phyloP scores from a whole-genome alignment of 345 rosid species.

The Rhizophora mangle region DNA sequence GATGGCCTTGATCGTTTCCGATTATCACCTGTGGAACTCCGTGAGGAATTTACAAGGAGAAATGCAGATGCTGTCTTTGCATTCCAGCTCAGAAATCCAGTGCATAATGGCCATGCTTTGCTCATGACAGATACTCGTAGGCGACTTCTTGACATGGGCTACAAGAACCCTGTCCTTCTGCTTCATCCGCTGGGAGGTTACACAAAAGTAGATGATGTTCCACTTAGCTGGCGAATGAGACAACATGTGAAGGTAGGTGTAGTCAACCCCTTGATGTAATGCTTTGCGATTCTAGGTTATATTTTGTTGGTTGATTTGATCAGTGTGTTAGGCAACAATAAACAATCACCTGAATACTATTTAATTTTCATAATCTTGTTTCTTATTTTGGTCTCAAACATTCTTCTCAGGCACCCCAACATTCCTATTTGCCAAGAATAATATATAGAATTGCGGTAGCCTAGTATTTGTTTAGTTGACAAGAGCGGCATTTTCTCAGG shows the following conservation, averaged over 20 bases:
- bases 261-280: background rate
- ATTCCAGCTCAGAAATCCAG: constrained; percentile 98
- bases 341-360: background rate
- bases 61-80: constrained; percentile 98
- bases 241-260: constrained; percentile 87
- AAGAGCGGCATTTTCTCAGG: constrained; percentile 44
- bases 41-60: constrained; percentile 72
- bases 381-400: background rate
- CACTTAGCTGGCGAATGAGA: constrained; percentile 93
- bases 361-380: background rate
- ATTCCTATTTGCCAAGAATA: background rate
- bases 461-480: background rate
- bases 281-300: background rate
- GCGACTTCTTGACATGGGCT: constrained; percentile 94
- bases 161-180: constrained; percentile 84
- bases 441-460: background rate
- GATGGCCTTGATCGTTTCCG: constrained; percentile 92
- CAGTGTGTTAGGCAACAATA: background rate
- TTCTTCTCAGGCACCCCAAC: no score
- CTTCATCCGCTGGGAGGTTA: constrained; percentile 97
- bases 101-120: constrained; percentile 95
- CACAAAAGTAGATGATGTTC: constrained; percentile 98
- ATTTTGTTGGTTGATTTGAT: background rate
- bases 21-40: constrained; percentile 79
- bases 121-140: constrained; percentile 93